Evolutionary conservation across 2,329 filamentous ascomycete species (phyloP), one percentile per base, ranked within the genome.

Genomic region (Alternaria dauci): DNA sequence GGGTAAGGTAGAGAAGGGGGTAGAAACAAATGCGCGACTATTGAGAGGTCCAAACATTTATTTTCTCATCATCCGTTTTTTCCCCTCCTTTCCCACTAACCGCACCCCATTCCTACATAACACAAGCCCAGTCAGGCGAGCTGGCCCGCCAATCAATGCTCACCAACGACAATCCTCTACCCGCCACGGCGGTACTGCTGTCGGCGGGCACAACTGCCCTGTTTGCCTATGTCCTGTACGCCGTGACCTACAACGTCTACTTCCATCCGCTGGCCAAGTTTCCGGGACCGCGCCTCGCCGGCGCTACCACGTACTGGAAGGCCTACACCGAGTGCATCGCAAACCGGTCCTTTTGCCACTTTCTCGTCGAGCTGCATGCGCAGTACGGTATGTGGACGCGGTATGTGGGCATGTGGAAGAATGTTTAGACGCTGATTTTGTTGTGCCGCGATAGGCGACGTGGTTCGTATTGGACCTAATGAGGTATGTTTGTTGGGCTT

Each of bases 201-300:
- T 48, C 59, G 7, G 58, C 65, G 28, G 65, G 51, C 11, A 20
- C 67, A 23, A 55, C 68, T 18, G 58, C 52, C 9, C 44, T 65
- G 23, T 18, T 65, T 28, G 65, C 63, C 2, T 73, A 70, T 44
- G 59, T 48, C 14, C 52, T 66, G 14, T 71, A 62, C 47, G 53
- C 42, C 2, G 51, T 68, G 52, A 50, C 66, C 28, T 79, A 81
- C 68, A 76, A 75, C 62, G 67, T 78, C 32, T 81, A 75, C 67
- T 77, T 83, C 55, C 79, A 82, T 38, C 81, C 81, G 2, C 70
- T 83, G 5, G 70, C 76, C 46, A 74, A 75, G 30, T 81, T 78
- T 55, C 81, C 81, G 14, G 82, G 81, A 5, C 81, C 82, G 28
- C 66, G 52, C 5, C 26, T 69, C 9, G 72, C 72, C n/a, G 56